phyloP scores from a whole-genome alignment of 352 stramenopile genomes.

The Phytophthora fragariaefolia region DNA sequence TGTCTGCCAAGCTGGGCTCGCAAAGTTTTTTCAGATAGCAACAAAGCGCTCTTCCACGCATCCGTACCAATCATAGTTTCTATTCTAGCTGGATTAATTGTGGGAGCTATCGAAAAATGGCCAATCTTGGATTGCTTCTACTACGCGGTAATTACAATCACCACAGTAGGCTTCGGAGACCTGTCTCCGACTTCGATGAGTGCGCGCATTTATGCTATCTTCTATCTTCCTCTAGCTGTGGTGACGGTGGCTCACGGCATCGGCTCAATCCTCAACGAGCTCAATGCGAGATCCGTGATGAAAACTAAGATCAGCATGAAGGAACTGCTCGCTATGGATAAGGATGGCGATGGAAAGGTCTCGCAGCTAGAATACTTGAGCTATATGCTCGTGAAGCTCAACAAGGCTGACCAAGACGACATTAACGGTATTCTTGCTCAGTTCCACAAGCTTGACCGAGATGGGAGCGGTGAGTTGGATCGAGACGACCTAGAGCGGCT shows the following conservation, averaged over 20 bases:
- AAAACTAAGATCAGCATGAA: constrained; percentile 83
- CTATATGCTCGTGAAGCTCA: constrained; percentile 82
- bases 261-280: constrained; percentile 67
- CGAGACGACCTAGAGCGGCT: constrained; percentile 70
- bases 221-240: constrained; percentile 80
- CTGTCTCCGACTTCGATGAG: constrained; percentile 61
- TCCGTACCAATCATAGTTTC: constrained; percentile 59
- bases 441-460: constrained; percentile 71
- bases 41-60: constrained; percentile 51
- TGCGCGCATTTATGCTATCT: constrained; percentile 82
- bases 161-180: constrained; percentile 90
- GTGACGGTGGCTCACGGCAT: constrained; percentile 73
- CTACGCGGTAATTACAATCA: constrained; percentile 92
- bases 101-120: constrained; percentile 70
- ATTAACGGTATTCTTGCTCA: constrained; percentile 71
- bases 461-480: constrained; percentile 72
- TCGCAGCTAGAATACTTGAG: constrained; percentile 70
- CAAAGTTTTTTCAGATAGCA: constrained; percentile 57
- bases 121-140: constrained; percentile 90
- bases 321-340: constrained; percentile 72
- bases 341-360: constrained; percentile 71
- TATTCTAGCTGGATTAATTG: constrained; percentile 56
- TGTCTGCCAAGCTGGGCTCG: constrained; percentile 42
- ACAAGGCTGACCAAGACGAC: constrained; percentile 70
- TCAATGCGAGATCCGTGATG: constrained; percentile 63